Evolutionary conservation across 2,329 filamentous ascomycete species (phyloP), one percentile per base, ranked within the genome.

Genomic region (Alternaria gansuensis): DNA sequence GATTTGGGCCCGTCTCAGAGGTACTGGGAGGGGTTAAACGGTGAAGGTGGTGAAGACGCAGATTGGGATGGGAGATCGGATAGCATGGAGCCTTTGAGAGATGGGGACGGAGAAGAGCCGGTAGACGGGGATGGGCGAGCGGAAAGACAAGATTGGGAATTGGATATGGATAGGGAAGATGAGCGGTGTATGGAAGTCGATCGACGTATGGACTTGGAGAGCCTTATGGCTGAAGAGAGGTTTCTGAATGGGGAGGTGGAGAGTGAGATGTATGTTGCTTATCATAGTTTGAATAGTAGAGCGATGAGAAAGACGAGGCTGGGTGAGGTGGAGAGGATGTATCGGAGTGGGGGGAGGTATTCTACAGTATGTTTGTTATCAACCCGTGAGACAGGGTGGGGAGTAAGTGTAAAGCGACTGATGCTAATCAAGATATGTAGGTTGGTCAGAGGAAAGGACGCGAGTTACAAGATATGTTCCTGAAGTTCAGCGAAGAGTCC

Each of bases 361-460:
- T 40, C 45, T 51, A 50, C 44, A 41, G 56, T 59, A 54, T 43
- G 56, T 51, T 14, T 43, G 56, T 51, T 14, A 13, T 21, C n/a
- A 5, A 7, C 9, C 9, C 11, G 28, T 49, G 23, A 36, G 13
- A n/a, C 14, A 2, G 11, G 24, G 3, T 6, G 23, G 3, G 14
- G 31, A 34, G 3, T 7, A 5, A 34, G 21, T 9, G 4, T 3
- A 39, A 39, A 13, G 7, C 9, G 4, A 24, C 14, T n/a, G 10
- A 23, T 26, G n/a, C 48, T 51, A 29, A 51, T 24, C 4, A 3
- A 17, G 11, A n/a, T 7, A 9, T 36, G 3, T 14, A 48, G 51
- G 26, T 29, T 5, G 24, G 31, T 2, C 54, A 17, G 23, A n/a
- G 29, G 3, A 50, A 26, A 5, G 24, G 36, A 2, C 6, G 40